phyloP scores from a whole-genome alignment of 1,284 basidiomycete genomes.

The Trichosporon coremiiforme region DNA sequence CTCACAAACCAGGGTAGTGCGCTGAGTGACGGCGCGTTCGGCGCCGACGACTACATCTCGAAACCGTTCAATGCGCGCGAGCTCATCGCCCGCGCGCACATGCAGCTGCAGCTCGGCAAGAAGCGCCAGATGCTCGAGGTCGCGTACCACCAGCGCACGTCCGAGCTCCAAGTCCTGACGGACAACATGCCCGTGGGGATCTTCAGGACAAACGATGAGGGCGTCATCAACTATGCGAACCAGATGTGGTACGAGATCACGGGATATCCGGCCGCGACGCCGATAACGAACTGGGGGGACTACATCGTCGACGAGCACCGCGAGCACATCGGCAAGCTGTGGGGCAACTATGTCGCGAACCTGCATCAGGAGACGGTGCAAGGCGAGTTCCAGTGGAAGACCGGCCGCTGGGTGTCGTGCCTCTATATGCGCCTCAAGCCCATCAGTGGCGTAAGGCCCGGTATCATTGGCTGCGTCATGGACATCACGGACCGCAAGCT shows the following conservation, averaged over 20 bases:
- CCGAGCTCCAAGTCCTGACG: conserved; percentile 47
- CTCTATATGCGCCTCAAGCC: conserved; percentile 47
- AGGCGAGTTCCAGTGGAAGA: conserved; percentile 42
- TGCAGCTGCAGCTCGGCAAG: conserved; percentile 49
- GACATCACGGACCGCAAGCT: conserved; percentile 52
- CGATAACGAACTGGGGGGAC: conserved; percentile 37
- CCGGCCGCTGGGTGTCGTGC: conserved; percentile 39
- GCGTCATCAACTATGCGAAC: conserved; percentile 40
- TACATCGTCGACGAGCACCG: conserved; percentile 31
- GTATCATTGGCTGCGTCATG: conserved; percentile 30
- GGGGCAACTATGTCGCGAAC: conserved; percentile 32
- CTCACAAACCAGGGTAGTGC: conserved; percentile 46
- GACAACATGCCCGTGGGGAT: conserved; percentile 44
- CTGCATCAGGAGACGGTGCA: neutral
- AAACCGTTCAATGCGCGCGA: conserved; percentile 54
- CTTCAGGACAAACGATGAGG: conserved; percentile 40
- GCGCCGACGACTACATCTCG: conserved; percentile 54
- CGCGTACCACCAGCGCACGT: conserved; percentile 45
- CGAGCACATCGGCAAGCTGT: conserved; percentile 30
- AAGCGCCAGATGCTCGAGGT: conserved; percentile 42
- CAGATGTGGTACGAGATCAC: conserved; percentile 42
- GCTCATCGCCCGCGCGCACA: conserved; percentile 54
- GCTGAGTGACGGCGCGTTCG: conserved; percentile 49
- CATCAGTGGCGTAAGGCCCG: conserved; percentile 30
- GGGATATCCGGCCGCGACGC: conserved; percentile 31